Evolutionary conservation across 495 filamentous ascomycete genomes (phyloP).

Genomic region (Talaromyces thailandensis): DNA sequence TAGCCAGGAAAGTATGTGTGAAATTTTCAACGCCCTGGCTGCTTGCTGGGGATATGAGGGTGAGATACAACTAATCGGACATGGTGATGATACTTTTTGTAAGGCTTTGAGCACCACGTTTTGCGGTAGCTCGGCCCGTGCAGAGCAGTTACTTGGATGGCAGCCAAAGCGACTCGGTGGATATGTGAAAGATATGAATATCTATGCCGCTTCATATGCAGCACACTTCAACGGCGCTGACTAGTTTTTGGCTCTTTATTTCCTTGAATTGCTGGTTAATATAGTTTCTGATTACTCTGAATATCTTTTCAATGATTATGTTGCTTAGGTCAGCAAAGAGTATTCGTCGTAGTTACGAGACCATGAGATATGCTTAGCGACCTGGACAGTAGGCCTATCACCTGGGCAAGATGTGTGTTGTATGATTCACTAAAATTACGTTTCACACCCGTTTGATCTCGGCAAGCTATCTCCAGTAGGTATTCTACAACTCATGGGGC

Average conservation of each 20-base stretch:
- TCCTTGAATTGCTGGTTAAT: neutral
- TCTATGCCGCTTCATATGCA: neutral
- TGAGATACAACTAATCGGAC: conserved; percentile 14
- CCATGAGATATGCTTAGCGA: neutral
- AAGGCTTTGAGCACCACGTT: conserved; percentile 19
- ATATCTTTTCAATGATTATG: neutral
- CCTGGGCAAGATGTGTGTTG: too few species aligned
- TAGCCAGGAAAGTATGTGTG: conserved; percentile 12
- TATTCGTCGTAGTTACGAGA: neutral
- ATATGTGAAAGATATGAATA: conserved; percentile 1
- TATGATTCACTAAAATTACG: too few species aligned
- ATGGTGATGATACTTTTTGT: conserved; percentile 15
- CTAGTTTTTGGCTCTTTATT: neutral
- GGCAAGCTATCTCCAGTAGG: too few species aligned
- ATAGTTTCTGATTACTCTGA: neutral
- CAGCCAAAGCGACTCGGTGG: conserved; percentile 12
- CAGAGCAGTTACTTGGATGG: conserved; percentile 25
- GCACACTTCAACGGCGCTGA: neutral
- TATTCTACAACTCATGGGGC: too few species aligned
- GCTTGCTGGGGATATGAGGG: conserved; percentile 18
- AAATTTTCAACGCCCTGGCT: conserved; percentile 14
- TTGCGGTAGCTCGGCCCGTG: conserved; percentile 15
- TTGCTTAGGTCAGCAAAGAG: neutral
- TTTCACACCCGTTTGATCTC: too few species aligned
- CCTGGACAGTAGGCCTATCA: too few species aligned